A percentile compares a stretch with the other conserved stretches of the same genome.
These are phyloP conservation scores for Neltuma alba DNA, from an alignment of 306 rosid species.

Conservation along the genomic window DNA sequence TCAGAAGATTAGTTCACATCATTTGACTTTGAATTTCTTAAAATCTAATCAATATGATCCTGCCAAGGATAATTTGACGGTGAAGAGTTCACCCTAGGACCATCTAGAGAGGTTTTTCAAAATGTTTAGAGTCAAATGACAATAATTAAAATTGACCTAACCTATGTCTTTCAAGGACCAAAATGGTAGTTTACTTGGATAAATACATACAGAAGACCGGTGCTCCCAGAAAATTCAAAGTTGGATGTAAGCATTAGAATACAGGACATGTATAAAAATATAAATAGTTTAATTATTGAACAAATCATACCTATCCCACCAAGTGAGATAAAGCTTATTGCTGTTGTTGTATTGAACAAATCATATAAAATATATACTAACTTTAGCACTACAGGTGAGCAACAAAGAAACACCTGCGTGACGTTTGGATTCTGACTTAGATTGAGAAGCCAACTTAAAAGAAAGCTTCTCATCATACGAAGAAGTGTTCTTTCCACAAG, in stretches of 20 bases:
- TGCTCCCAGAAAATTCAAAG: not conserved
- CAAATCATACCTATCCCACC: not conserved
- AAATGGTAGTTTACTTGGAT: not conserved
- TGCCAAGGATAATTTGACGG: not conserved
- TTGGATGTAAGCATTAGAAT: slow-evolving; percentile 6
- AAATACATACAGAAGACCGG: slow-evolving; percentile 4
- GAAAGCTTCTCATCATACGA: slow-evolving; percentile 55
- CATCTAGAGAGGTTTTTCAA: not conserved
- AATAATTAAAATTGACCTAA: not conserved
- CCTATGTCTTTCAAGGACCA: not conserved
- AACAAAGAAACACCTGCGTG: slow-evolving; percentile 51
- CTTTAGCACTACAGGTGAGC: not conserved
- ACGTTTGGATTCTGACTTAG: slow-evolving; percentile 48
- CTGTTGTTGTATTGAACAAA: not conserved
- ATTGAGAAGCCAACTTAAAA: slow-evolving; percentile 65
- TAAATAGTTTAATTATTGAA: not conserved
- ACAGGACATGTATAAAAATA: not conserved
- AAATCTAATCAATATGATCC: not conserved
- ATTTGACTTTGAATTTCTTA: not conserved
- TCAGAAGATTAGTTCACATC: not conserved
- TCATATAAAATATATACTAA: not conserved
- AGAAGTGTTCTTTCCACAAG: slow-evolving; percentile 63
- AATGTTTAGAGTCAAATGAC: not conserved
- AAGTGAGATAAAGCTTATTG: not conserved
- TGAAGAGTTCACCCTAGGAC: not conserved